Evolutionary conservation across 2,329 filamentous ascomycete species (phyloP).

Genomic region (Cladophialophora immunda): DNA sequence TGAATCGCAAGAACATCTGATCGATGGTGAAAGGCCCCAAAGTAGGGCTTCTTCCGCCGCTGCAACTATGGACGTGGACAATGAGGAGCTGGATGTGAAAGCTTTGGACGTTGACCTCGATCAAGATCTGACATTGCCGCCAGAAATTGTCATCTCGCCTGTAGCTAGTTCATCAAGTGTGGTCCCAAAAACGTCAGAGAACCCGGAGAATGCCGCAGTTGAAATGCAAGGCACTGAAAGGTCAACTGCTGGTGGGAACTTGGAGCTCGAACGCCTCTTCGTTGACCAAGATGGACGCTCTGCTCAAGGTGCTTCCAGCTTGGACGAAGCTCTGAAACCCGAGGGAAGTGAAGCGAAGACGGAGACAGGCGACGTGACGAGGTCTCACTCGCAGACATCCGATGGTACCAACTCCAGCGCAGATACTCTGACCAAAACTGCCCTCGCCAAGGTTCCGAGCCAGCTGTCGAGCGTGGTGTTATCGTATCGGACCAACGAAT

Average conservation of each 20-base stretch:
- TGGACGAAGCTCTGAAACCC: neutral
- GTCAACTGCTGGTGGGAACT: conserved; percentile 4
- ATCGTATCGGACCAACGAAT: conserved; percentile 91
- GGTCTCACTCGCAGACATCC: conserved; percentile 26
- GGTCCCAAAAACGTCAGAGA: neutral
- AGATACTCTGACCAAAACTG: conserved; percentile 46
- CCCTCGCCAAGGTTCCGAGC: conserved; percentile 69
- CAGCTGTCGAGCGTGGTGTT: conserved; percentile 78
- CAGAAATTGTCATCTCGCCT: conserved; percentile 37
- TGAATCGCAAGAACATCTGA: conserved; percentile 38
- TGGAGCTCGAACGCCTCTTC: conserved; percentile 3
- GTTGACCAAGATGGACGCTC: neutral
- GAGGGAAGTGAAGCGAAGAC: neutral
- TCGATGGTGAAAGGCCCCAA: conserved; percentile 25
- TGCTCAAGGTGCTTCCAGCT: neutral
- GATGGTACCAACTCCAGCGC: conserved; percentile 35
- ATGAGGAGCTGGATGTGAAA: conserved; percentile 35
- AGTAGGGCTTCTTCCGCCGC: conserved; percentile 40
- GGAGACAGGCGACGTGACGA: neutral
- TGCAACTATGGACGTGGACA: conserved; percentile 40
- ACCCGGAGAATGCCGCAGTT: neutral
- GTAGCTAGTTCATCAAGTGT: conserved; percentile 2
- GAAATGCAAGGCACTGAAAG: neutral
- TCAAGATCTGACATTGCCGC: conserved; percentile 43
- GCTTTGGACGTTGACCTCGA: conserved; percentile 37